Evolutionary conservation across 2,329 filamentous ascomycete genomes (phyloP).

Genomic region (Aspergillus sp.): DNA sequence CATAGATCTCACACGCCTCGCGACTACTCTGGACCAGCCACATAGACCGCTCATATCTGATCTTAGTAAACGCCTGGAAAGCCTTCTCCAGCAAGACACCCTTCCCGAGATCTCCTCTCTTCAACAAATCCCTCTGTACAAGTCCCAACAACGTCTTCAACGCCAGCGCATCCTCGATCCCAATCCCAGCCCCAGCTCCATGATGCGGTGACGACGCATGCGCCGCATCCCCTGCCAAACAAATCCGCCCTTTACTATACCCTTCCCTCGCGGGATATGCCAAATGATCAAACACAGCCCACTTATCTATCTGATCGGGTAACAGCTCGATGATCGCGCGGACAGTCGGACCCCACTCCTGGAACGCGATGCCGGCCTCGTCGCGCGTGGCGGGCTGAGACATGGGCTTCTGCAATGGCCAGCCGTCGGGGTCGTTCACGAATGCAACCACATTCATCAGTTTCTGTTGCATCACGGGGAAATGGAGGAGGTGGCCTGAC

Average conservation of each 20-base stretch:
- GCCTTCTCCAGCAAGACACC: conserved; percentile 24
- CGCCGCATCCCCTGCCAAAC: conserved; percentile 28
- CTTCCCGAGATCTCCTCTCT: background rate
- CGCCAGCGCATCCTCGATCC: conserved; percentile 27
- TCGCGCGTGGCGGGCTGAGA: conserved; percentile 17
- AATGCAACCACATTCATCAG: conserved; percentile 28
- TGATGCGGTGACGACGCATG: conserved; percentile 28
- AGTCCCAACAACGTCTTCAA: conserved; percentile 12
- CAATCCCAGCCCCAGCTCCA: conserved; percentile 26
- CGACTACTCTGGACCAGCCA: conserved; percentile 45
- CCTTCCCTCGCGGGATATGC: conserved; percentile 45
- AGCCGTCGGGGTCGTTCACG: conserved; percentile 18
- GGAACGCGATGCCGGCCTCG: conserved; percentile 6
- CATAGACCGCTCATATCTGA: conserved; percentile 44
- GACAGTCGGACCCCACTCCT: conserved; percentile 46
- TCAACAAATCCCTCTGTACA: background rate
- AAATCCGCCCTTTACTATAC: conserved; percentile 31
- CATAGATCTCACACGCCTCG: conserved; percentile 19
- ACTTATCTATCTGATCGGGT: conserved; percentile 52
- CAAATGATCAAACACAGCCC: conserved; percentile 54
- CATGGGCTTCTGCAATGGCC: conserved; percentile 14
- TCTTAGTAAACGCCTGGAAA: conserved; percentile 39
- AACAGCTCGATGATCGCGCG: conserved; percentile 38
- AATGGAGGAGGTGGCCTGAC: conserved; percentile 59
- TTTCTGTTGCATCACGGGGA: conserved; percentile 33